A percentile compares a stretch with the other conserved stretches of the same genome.
phyloP scores from a whole-genome alignment of 352 stramenopile species.

The Pythium aquatile region DNA sequence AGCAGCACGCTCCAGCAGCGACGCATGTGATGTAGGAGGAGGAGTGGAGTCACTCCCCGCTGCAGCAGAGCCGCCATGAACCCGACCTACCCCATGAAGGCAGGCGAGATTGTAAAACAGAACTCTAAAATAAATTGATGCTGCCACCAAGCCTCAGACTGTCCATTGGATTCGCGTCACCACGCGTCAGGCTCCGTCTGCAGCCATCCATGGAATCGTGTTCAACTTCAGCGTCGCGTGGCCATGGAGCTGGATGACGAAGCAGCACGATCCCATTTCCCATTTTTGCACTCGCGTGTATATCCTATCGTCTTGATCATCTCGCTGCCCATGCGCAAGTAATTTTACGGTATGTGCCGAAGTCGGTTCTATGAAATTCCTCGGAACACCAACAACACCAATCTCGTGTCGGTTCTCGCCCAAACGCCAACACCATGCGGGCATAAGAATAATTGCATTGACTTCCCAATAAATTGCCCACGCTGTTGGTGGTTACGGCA shows the following conservation, averaged over 20 bases:
- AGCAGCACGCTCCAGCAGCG: conserved; percentile 5
- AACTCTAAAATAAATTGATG: conserved; percentile 1
- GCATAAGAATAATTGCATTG: not conserved
- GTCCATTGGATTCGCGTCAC: not conserved
- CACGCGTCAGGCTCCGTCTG: not conserved
- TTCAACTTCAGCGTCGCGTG: not conserved
- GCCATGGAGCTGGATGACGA: conserved; percentile 3
- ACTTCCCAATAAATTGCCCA: too few relatives aligned
- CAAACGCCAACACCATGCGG: not conserved
- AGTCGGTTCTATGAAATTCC: too few relatives aligned
- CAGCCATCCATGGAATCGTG: not conserved
- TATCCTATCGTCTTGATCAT: not conserved
- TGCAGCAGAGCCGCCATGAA: too few relatives aligned
- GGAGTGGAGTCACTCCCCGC: not conserved
- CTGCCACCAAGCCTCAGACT: too few relatives aligned
- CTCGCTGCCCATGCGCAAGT: conserved; percentile 1
- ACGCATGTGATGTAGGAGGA: conserved; percentile 10
- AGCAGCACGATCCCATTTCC: too few relatives aligned
- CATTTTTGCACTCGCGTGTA: not conserved
- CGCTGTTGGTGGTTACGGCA: not conserved
- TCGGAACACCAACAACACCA: too few relatives aligned
- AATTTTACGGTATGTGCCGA: too few relatives aligned
- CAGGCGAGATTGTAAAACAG: not conserved
- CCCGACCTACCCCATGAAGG: not conserved
- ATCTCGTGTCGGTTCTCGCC: too few relatives aligned